Evolutionary conservation across 495 filamentous ascomycete species (phyloP).

Genomic region (Parathielavia appendiculata): DNA sequence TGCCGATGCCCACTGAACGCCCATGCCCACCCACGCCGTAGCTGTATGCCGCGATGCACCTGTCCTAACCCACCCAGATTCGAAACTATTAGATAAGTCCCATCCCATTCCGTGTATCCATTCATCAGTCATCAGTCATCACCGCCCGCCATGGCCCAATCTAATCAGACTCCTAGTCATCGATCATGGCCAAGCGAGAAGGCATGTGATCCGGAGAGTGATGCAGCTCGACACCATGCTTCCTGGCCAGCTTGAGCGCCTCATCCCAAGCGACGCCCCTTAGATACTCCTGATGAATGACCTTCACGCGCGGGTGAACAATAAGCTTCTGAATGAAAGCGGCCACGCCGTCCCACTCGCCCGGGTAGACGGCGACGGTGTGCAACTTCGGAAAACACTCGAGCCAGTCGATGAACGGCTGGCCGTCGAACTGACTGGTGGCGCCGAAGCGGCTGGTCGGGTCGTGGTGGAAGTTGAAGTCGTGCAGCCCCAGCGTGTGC

Average conservation of each 20-base stretch:
- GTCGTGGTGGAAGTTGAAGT: conserved; percentile 24
- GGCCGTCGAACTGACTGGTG: conserved; percentile 18
- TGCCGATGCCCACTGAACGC: neutral
- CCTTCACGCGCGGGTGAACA: conserved; percentile 13
- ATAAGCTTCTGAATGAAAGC: conserved; percentile 18
- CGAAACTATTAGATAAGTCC: too few species aligned
- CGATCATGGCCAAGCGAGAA: neutral
- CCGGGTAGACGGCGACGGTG: conserved; percentile 23
- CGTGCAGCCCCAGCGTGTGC: conserved; percentile 23
- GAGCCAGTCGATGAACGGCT: conserved; percentile 27
- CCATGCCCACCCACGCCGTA: too few species aligned
- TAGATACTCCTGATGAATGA: conserved; percentile 19
- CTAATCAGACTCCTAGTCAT: neutral
- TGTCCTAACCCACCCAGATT: neutral
- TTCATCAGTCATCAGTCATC: neutral
- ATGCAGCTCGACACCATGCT: conserved; percentile 14
- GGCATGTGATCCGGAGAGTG: neutral
- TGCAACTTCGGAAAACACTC: conserved; percentile 22
- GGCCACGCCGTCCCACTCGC: conserved; percentile 1
- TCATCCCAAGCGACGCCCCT: conserved; percentile 15
- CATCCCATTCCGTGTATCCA: neutral
- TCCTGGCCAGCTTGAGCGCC: conserved; percentile 9
- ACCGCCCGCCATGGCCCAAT: neutral
- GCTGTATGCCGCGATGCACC: too few species aligned
- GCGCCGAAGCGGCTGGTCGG: neutral